Percentiles rank a stretch among this genome's conserved stretches.
Conservation (phyloP, 345 rosid genomes). For the Litchi chinensis region DNA sequence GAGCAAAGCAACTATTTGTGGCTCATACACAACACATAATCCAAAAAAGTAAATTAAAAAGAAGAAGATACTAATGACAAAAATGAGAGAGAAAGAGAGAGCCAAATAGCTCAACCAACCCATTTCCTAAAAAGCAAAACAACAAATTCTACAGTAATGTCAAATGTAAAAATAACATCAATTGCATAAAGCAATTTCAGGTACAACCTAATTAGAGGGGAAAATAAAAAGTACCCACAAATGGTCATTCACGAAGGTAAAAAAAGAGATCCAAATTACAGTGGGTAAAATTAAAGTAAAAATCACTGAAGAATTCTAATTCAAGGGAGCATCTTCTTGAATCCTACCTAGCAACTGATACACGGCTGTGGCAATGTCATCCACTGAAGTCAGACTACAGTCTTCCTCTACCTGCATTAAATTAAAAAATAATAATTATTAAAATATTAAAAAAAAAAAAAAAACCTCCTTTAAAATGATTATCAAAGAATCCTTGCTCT, state of each 20-base stretch:
- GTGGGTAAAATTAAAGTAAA: conserved; percentile 17
- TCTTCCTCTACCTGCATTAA: conserved; percentile 82
- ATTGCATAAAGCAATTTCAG: conserved; percentile 25
- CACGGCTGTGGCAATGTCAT: conserved; percentile 76
- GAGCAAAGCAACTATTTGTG: conserved; percentile 21
- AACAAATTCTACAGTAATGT: conserved; percentile 15
- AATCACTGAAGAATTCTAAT: conserved; percentile 11
- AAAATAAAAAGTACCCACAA: conserved; percentile 21
- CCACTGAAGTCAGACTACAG: conserved; percentile 72
- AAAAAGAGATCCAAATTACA: conserved; percentile 19
- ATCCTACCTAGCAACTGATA: conserved; percentile 62
- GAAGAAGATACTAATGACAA: neutral
- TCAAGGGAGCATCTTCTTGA: conserved; percentile 48
- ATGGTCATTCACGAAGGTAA: conserved; percentile 8
- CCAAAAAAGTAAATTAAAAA: neutral
- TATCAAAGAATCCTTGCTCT: too few relatives aligned
- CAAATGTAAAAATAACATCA: conserved; percentile 21
- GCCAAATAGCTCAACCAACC: neutral
- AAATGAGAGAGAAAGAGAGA: neutral
- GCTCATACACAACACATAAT: conserved; percentile 13
- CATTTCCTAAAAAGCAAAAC: conserved; percentile 10
- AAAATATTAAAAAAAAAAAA: neutral
- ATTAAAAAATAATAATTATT: neutral
- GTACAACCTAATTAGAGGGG: conserved; percentile 22
- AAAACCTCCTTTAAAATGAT: too few relatives aligned